Evolutionary conservation across 2,329 filamentous ascomycete genomes (phyloP).

Genomic region (Beauveria rudraprayagi): DNA sequence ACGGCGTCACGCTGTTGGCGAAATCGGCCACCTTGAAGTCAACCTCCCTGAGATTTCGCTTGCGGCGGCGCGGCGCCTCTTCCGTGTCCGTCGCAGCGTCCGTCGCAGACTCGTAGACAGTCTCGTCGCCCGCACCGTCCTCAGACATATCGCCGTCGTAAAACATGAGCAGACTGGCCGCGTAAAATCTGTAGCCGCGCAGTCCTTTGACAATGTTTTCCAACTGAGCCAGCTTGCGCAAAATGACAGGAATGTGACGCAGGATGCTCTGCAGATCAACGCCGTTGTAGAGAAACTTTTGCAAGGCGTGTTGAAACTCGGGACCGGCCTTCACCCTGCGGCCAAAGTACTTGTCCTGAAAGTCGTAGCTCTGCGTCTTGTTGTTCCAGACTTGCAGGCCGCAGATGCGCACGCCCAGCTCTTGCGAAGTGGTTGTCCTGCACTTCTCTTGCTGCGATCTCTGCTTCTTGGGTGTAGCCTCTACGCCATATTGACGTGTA

Average conservation of each 20-base stretch:
- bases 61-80: conserved; percentile 38
- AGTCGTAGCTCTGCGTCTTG: conserved; percentile 75
- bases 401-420: conserved; percentile 87
- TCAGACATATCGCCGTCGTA: conserved; percentile 75
- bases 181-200: conserved; percentile 87
- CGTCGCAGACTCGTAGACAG: conserved; percentile 48
- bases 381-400: conserved; percentile 95
- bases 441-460: conserved; percentile 91
- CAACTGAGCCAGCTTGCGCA: conserved; percentile 74
- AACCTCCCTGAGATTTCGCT: conserved; percentile 53
- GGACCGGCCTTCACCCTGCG: conserved; percentile 77
- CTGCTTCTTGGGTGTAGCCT: conserved; percentile 86
- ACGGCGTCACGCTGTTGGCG: conserved; percentile 89
- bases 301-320: conserved; percentile 84
- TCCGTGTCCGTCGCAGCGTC: conserved; percentile 52
- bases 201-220: conserved; percentile 76
- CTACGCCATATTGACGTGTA: conserved; percentile 90
- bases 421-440: conserved; percentile 79
- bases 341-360: conserved; percentile 97
- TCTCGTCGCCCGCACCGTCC: conserved; percentile 39
- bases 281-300: conserved; percentile 85
- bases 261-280: conserved; percentile 71
- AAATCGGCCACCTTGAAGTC: conserved; percentile 98
- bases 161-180: conserved; percentile 87
- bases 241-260: conserved; percentile 77